phyloP scores from a whole-genome alignment of 768 basidiomycete species.

The Amanita jacksonii region DNA sequence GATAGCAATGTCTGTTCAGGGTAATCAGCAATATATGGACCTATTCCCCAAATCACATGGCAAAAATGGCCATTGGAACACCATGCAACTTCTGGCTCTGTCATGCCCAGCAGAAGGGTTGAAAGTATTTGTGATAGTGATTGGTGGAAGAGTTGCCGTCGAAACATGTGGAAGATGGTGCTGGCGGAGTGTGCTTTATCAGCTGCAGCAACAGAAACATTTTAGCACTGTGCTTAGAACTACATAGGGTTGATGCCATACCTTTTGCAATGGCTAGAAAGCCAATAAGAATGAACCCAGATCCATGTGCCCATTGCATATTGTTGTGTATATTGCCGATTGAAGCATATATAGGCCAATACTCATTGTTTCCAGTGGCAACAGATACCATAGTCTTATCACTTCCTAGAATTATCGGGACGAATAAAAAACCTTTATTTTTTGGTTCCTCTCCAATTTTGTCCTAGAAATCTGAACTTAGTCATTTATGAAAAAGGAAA shows the following conservation, averaged over 20 bases:
- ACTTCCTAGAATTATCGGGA: slow-evolving; percentile 20
- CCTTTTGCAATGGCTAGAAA: slow-evolving; percentile 23
- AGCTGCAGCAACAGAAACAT: slow-evolving; percentile 11
- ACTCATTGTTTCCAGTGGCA: slow-evolving; percentile 23
- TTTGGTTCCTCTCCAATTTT: slow-evolving; percentile 10
- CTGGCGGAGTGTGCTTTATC: slow-evolving; percentile 9
- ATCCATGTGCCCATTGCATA: slow-evolving; percentile 17
- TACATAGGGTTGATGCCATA: slow-evolving; percentile 8
- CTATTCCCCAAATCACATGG: slow-evolving; percentile 19
- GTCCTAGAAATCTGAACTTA: slow-evolving; percentile 8
- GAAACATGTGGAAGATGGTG: slow-evolving; percentile 18
- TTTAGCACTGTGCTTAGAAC: not conserved
- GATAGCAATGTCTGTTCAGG: slow-evolving; percentile 25
- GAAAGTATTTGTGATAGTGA: slow-evolving; percentile 17
- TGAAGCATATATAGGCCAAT: slow-evolving; percentile 21
- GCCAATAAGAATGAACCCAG: slow-evolving; percentile 16
- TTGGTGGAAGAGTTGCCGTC: slow-evolving; percentile 20
- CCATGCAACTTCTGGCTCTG: slow-evolving; percentile 13
- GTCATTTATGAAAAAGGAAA: not conserved
- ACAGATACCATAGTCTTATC: slow-evolving; percentile 26
- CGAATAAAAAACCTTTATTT: slow-evolving; percentile 14
- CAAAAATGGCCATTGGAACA: slow-evolving; percentile 23
- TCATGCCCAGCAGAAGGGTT: slow-evolving; percentile 19
- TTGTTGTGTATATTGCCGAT: slow-evolving; percentile 21
- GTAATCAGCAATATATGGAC: slow-evolving; percentile 28